phyloP scores from a whole-genome alignment of 805 yeast species.

The Candida tibetensis region DNA sequence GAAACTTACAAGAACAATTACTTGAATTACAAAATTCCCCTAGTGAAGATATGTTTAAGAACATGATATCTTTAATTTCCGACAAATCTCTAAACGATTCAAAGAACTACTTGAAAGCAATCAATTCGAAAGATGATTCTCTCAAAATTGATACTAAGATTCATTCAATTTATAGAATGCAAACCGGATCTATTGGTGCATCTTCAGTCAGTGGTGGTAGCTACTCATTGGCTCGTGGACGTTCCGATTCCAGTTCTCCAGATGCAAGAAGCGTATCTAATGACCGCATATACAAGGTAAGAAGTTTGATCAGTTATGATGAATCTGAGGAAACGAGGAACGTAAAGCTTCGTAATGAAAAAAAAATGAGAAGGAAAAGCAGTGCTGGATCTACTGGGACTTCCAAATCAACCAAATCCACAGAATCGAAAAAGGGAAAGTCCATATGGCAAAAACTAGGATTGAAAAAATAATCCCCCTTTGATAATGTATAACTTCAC shows the following conservation, averaged over 20 bases:
- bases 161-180: slow-evolving; percentile 35
- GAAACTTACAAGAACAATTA: not conserved
- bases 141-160: slow-evolving; percentile 28
- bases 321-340: slow-evolving; percentile 27
- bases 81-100: slow-evolving; percentile 28
- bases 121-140: slow-evolving; percentile 19
- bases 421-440: slow-evolving; percentile 4
- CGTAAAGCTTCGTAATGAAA: slow-evolving; percentile 8
- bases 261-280: slow-evolving; percentile 9
- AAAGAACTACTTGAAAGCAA: slow-evolving; percentile 22
- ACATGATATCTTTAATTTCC: slow-evolving; percentile 24
- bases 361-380: slow-evolving; percentile 10
- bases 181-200: slow-evolving; percentile 7
- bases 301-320: slow-evolving; percentile 34
- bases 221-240: slow-evolving; percentile 7
- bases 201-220: slow-evolving; percentile 3
- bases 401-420: slow-evolving; percentile 4
- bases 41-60: slow-evolving; percentile 13
- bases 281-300: slow-evolving; percentile 37
- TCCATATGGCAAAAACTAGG: slow-evolving; percentile 15
- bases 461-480: slow-evolving; percentile 11
- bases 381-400: slow-evolving; percentile 8
- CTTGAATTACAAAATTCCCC: not conserved
- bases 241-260: slow-evolving; percentile 9
- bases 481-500: too few relatives aligned